Conservation (phyloP, 495 filamentous ascomycete genomes). For the Sphaerosporella brunnea region DNA sequence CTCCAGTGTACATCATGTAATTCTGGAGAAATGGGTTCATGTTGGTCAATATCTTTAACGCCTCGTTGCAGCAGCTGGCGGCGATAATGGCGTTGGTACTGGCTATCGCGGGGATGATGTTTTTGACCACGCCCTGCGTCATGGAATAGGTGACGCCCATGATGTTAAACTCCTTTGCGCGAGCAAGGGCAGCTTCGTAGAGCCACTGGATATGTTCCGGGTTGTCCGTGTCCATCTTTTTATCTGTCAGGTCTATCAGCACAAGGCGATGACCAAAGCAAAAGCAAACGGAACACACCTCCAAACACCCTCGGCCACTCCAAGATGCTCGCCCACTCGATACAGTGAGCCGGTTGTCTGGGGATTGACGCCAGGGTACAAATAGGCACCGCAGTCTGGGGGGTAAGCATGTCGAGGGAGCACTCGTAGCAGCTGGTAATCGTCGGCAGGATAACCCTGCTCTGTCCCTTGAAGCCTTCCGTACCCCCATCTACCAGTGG, state of each 20-base stretch:
- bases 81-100: conserved; percentile 95
- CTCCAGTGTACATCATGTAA: conserved; percentile 99
- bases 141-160: conserved; percentile 85
- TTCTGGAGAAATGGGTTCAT: conserved; percentile 71
- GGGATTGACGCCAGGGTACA: conserved; percentile 96
- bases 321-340: conserved; percentile 96
- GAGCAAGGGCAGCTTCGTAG: conserved; percentile 63
- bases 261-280: background rate
- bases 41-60: conserved; percentile 75
- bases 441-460: conserved; percentile 79
- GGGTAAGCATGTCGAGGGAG: conserved; percentile 94
- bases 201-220: conserved; percentile 96
- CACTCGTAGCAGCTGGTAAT: conserved; percentile 95
- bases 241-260: conserved; percentile 28
- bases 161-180: conserved; percentile 80
- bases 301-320: conserved; percentile 40
- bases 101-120: conserved; percentile 97
- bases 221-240: conserved; percentile 79
- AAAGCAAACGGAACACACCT: conserved; percentile 9
- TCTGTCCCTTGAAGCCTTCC: conserved; percentile 95
- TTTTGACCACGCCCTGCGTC: conserved; percentile 96
- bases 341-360: conserved; percentile 92
- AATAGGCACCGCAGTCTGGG: conserved; percentile 78
- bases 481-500: conserved; percentile 93
- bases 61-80: conserved; percentile 88